Evolutionary conservation across 2,329 filamentous ascomycete genomes (phyloP).

Genomic region (Fusarium drepaniforme): DNA sequence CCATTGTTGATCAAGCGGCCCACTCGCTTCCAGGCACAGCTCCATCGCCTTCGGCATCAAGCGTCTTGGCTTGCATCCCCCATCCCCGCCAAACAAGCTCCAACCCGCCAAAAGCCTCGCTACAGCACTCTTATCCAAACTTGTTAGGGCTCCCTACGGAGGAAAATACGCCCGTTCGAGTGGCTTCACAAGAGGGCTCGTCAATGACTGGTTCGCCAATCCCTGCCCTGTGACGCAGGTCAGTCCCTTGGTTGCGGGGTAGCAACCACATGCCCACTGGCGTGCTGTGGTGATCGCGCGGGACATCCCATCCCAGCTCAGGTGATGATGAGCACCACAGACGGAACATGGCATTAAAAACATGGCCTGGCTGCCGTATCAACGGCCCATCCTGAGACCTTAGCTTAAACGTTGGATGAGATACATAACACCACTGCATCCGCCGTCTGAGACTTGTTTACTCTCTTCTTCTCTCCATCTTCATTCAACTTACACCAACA

Average conservation of each 20-base stretch:
- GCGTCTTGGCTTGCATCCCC: constrained; percentile 41
- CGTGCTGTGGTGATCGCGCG: constrained; percentile 20
- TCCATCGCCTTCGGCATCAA: constrained; percentile 20
- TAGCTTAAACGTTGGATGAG: constrained; percentile 29
- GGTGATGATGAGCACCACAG: constrained; percentile 24
- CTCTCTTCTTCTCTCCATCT: constrained; percentile 12
- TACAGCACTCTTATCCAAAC: constrained; percentile 2
- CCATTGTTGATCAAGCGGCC: background rate
- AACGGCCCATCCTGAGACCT: constrained; percentile 43
- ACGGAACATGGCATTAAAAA: constrained; percentile 33
- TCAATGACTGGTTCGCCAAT: constrained; percentile 35
- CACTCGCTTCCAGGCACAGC: constrained; percentile 20
- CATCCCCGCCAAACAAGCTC: constrained; percentile 43
- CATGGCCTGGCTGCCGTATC: constrained; percentile 44
- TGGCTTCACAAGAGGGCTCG: constrained; percentile 18
- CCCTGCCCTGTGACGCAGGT: constrained; percentile 41
- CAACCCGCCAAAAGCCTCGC: constrained; percentile 11
- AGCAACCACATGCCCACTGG: constrained; percentile 33
- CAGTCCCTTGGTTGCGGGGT: constrained; percentile 43
- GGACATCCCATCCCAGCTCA: constrained; percentile 33
- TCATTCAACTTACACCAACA: constrained; percentile 17
- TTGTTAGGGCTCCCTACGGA: constrained; percentile 8
- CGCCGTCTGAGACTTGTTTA: constrained; percentile 28
- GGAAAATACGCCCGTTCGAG: constrained; percentile 16
- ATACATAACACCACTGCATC: constrained; percentile 41